These are phyloP conservation scores for Aspergillus japonicus DNA, from an alignment of 2,329 filamentous ascomycete genomes.

Conservation along the genomic window DNA sequence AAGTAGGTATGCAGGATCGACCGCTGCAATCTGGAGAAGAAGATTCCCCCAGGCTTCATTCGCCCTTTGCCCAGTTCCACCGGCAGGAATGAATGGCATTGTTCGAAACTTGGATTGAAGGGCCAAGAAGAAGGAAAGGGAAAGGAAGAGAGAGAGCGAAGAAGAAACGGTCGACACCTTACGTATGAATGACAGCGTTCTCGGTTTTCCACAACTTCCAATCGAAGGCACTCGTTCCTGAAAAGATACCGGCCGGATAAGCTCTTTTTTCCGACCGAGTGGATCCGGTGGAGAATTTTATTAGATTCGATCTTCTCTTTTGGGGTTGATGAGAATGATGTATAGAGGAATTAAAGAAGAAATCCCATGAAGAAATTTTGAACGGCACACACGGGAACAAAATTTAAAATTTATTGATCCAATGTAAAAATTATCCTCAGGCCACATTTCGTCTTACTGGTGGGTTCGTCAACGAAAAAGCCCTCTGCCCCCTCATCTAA, in stretches of 20 bases:
- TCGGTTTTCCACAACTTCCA: not conserved
- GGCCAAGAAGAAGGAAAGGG: not conserved
- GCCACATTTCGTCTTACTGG: not conserved
- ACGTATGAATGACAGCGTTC: conserved; percentile 9
- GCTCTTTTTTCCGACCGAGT: conserved; percentile 35
- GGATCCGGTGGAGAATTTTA: conserved; percentile 29
- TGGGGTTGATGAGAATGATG: conserved; percentile 18
- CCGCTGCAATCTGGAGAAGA: not conserved
- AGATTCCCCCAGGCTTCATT: not conserved
- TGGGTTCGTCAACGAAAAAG: not conserved
- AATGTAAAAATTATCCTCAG: conserved; percentile 3
- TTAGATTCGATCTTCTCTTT: conserved; percentile 35
- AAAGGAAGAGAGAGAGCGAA: too few species aligned
- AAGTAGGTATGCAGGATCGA: not conserved
- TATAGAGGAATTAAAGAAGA: conserved; percentile 15
- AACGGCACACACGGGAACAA: conserved; percentile 16
- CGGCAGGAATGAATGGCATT: not conserved
- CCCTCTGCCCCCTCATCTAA: not conserved
- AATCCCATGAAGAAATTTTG: conserved; percentile 16
- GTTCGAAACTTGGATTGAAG: not conserved
- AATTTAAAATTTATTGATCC: conserved; percentile 5
- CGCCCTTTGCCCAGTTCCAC: not conserved
- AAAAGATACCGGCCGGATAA: conserved; percentile 23
- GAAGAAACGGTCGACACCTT: not conserved
- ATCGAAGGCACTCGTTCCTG: conserved; percentile 11